These are phyloP conservation scores for Dothidotthia symphoricarpi DNA, from an alignment of 2,329 filamentous ascomycete species.

Conservation along the genomic window DNA sequence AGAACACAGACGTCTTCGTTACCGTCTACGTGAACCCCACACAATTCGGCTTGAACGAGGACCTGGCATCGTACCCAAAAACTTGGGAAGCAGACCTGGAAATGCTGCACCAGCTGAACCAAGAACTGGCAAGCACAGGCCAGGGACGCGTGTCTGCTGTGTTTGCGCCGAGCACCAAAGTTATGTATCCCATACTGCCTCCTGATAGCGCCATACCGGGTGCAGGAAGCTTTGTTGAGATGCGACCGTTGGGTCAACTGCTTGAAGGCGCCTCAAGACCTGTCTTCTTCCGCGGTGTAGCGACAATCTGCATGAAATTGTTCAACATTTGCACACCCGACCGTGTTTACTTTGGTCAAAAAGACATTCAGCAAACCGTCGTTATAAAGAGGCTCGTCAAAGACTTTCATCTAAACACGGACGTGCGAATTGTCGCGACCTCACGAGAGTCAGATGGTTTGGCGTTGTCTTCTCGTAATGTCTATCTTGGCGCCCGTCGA, in stretches of 20 bases:
- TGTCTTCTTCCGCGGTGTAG: slow-evolving; percentile 94
- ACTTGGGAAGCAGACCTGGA: slow-evolving; percentile 79
- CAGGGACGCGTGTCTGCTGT: slow-evolving; percentile 72
- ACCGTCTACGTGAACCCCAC: slow-evolving; percentile 96
- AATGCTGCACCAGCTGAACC: slow-evolving; percentile 66
- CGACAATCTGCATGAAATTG: slow-evolving; percentile 92
- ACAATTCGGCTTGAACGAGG: slow-evolving; percentile 88
- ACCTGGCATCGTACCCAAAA: slow-evolving; percentile 82
- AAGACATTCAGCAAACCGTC: slow-evolving; percentile 95
- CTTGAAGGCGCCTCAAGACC: slow-evolving; percentile 84
- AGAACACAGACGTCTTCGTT: slow-evolving; percentile 85
- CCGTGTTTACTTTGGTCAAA: slow-evolving; percentile 90
- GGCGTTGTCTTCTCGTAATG: slow-evolving; percentile 88
- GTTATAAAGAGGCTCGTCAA: slow-evolving; percentile 82
- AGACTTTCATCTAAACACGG: slow-evolving; percentile 78
- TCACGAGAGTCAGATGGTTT: slow-evolving; percentile 76
- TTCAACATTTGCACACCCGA: slow-evolving; percentile 81
- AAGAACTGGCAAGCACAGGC: slow-evolving; percentile 59
- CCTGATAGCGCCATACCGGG: slow-evolving; percentile 70
- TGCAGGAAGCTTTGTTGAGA: slow-evolving; percentile 83
- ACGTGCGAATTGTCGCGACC: slow-evolving; percentile 73
- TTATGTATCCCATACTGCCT: slow-evolving; percentile 86
- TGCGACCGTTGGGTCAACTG: slow-evolving; percentile 77
- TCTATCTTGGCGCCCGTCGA: slow-evolving; percentile 79
- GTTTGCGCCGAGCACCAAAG: slow-evolving; percentile 77